Base-by-base conservation (phyloP, 2,329 filamentous ascomycete species). In the Botryotinia globosa region DNA sequence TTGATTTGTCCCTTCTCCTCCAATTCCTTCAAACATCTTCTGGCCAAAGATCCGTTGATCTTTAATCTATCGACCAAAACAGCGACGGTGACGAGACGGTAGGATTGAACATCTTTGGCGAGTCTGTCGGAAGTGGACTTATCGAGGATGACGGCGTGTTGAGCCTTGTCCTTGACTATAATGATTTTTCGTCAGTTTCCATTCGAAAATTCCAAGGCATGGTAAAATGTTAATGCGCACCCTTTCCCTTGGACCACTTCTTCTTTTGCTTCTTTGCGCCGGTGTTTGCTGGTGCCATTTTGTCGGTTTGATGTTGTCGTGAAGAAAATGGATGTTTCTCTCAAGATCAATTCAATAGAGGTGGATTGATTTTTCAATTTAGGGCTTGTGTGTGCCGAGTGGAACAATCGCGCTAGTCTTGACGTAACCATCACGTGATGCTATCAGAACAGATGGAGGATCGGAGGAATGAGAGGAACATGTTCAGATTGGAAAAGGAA, bases 131-230 rank as follows among this genome's bases (percentile, higher is more conserved):
- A 92, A 83, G 92, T 97, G 87, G 88, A 84, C 91, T 99, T 99
- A 90, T 99, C 96, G 87, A 99, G 94, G 84, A 98, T 89, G 86
- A 99, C 96, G 86, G 93, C 93, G 91, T 99, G 96, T 86, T 98
- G 92, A 87, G 96, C 95, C 94, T 99, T 99, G 91, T 99, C 96
- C 96, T 99, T 99, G 89, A 99, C 96, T 94, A 85, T 88, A 83
- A 69, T 65, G 62, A 59, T 54, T 12, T 62, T 61, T 29, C 59
- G 70, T 59, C 62, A 73, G 64, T 39, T 67, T 58, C 65, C 37
- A 63, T 37, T 69, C 39, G 44, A 54, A 29, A 34, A 59, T 37
- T 72, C 39, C 34, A 58, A 7, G 51, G 51, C 14, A 56, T 56
- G n/a, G 51, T 56, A 56, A 56, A 32, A 56, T 12, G n/a, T 39